Conservation (phyloP, 495 filamentous ascomycete species). For the Lichenothelia convexa region DNA sequence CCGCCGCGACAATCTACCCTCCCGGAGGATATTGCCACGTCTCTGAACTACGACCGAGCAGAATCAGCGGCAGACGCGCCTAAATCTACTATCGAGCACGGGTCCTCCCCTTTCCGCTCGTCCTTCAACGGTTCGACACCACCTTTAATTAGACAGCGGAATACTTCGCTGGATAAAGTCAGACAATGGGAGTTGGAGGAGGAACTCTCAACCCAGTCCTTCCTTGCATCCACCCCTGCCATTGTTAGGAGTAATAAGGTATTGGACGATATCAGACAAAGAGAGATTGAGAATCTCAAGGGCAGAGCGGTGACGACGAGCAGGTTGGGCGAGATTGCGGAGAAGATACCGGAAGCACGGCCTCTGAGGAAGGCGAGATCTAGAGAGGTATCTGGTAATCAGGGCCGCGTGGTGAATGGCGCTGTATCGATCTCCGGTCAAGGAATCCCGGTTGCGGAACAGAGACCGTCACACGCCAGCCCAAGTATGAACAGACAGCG, state of each 20-base stretch:
- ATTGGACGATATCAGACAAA: constrained; percentile 36
- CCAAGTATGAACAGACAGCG: constrained; percentile 11
- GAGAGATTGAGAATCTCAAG: constrained; percentile 40
- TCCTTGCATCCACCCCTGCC: constrained; percentile 45
- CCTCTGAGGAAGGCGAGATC: constrained; percentile 17
- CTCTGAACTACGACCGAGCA: too few species aligned
- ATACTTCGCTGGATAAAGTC: constrained; percentile 28
- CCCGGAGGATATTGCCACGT: too few species aligned
- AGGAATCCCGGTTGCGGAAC: not conserved
- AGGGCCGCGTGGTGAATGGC: too few species aligned
- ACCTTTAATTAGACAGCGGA: too few species aligned
- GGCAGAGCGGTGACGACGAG: constrained; percentile 39
- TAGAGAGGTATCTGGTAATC: too few species aligned
- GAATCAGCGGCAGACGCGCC: too few species aligned
- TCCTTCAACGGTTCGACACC: too few species aligned
- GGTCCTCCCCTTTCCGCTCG: too few species aligned
- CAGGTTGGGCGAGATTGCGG: constrained; percentile 37
- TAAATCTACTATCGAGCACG: too few species aligned
- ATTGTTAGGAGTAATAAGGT: constrained; percentile 24
- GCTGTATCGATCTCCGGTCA: not conserved
- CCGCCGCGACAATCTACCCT: too few species aligned
- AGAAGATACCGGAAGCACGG: constrained; percentile 28
- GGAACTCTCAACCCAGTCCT: constrained; percentile 45
- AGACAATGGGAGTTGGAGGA: constrained; percentile 37
- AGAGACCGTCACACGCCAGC: not conserved